phyloP scores from a whole-genome alignment of 73 alveolate genomes.

The Paramecium caudatum region DNA sequence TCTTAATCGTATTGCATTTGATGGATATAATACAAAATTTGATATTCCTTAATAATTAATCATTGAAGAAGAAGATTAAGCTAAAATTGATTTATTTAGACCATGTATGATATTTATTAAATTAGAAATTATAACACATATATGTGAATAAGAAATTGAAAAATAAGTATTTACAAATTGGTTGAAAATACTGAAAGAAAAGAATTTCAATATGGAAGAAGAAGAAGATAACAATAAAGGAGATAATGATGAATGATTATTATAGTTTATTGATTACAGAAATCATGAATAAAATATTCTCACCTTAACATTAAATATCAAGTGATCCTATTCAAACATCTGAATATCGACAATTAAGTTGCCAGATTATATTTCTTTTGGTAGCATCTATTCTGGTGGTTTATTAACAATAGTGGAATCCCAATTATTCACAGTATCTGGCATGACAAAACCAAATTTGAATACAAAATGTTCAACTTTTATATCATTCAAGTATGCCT shows the following conservation, averaged over 20 bases:
- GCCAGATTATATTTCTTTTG: conserved; percentile 66
- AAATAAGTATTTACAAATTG: not conserved
- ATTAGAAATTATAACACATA: conserved; percentile 6
- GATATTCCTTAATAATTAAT: conserved; percentile 66
- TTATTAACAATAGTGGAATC: conserved; percentile 47
- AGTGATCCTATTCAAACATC: conserved; percentile 46
- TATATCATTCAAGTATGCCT: conserved; percentile 40
- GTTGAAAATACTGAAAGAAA: not conserved
- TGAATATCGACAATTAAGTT: conserved; percentile 32
- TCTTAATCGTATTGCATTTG: conserved; percentile 59
- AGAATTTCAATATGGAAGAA: conserved; percentile 31
- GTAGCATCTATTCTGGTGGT: conserved; percentile 53
- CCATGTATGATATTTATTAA: not conserved
- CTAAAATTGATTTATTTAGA: conserved; percentile 18
- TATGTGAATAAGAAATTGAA: conserved; percentile 37
- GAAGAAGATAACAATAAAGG: not conserved
- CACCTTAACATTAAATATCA: conserved; percentile 15
- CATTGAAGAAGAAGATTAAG: conserved; percentile 7
- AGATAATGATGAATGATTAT: conserved; percentile 45
- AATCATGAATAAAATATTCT: conserved; percentile 36
- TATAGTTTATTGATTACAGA: not conserved
- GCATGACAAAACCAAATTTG: conserved; percentile 67
- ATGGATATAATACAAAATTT: conserved; percentile 62
- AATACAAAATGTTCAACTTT: conserved; percentile 13
- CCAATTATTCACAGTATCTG: conserved; percentile 53